These are phyloP conservation scores for Pseudofabraea citricarpa DNA, from an alignment of 2,329 filamentous ascomycete species.

Conservation along the genomic window DNA sequence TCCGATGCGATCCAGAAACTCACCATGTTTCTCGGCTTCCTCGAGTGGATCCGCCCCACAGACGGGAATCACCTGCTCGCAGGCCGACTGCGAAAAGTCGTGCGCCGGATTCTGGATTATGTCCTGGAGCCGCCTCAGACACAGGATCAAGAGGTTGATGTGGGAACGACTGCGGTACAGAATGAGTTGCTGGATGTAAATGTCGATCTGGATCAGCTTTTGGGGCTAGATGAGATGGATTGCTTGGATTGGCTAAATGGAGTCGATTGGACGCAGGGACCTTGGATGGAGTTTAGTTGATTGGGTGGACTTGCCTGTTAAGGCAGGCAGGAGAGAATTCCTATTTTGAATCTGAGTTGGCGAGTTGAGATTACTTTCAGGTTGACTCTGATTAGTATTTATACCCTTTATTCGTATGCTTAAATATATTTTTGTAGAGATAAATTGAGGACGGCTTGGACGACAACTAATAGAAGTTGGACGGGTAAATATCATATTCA, in stretches of 20 bases:
- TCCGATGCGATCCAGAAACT: slow-evolving; percentile 24
- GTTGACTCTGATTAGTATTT: too few relatives aligned
- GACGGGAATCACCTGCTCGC: slow-evolving; percentile 24
- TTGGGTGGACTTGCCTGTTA: too few relatives aligned
- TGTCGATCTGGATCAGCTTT: slow-evolving; percentile 14
- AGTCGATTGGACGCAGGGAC: slow-evolving; percentile 25
- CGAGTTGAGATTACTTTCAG: too few relatives aligned
- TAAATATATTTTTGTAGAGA: too few relatives aligned
- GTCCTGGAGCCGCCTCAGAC: slow-evolving; percentile 14
- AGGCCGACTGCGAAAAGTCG: slow-evolving; percentile 16
- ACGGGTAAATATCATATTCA: too few relatives aligned
- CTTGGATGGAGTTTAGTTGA: slow-evolving; percentile 19
- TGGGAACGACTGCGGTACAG: not conserved
- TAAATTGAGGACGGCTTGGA: too few relatives aligned
- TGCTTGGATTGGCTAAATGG: slow-evolving; percentile 24
- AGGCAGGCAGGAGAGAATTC: too few relatives aligned
- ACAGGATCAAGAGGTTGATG: slow-evolving; percentile 1
- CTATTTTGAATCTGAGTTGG: too few relatives aligned
- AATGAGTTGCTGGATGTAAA: slow-evolving; percentile 2
- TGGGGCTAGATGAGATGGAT: slow-evolving; percentile 10
- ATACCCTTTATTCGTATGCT: too few relatives aligned
- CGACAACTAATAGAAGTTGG: too few relatives aligned
- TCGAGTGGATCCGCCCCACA: slow-evolving; percentile 26
- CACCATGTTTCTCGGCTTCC: slow-evolving; percentile 24
- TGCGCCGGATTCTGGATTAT: slow-evolving; percentile 19